Percentiles rank a stretch among this genome's conserved stretches.
Conservation (phyloP, 805 yeast species). For the Barnettozyma siamensis region DNA sequence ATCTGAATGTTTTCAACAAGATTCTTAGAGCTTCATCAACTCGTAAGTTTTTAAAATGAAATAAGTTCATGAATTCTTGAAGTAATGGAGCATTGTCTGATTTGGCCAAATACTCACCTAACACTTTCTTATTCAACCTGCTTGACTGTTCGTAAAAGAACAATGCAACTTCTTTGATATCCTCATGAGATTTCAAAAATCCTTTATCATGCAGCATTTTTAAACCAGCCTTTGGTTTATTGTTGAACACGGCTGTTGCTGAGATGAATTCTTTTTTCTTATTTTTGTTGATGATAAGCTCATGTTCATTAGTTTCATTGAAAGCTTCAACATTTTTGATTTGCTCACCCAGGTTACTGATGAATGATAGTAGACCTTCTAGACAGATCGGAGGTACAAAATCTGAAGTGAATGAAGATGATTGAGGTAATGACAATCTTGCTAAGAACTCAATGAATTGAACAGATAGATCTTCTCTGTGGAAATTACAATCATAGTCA, state of each 20-base stretch:
- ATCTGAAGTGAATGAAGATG: slow-evolving; percentile 72
- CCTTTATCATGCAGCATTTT: slow-evolving; percentile 56
- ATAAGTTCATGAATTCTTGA: slow-evolving; percentile 55
- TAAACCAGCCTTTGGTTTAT: slow-evolving; percentile 73
- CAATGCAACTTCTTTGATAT: slow-evolving; percentile 58
- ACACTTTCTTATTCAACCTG: slow-evolving; percentile 75
- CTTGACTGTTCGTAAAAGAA: slow-evolving; percentile 77
- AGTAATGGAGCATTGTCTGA: slow-evolving; percentile 58
- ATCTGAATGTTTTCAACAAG: slow-evolving; percentile 73
- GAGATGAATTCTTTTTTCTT: slow-evolving; percentile 69
- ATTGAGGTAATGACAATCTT: slow-evolving; percentile 76
- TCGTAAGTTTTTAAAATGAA: slow-evolving; percentile 72
- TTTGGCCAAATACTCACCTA: slow-evolving; percentile 84
- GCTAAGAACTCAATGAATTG: slow-evolving; percentile 66
- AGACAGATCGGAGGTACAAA: slow-evolving; percentile 91
- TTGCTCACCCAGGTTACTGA: slow-evolving; percentile 54
- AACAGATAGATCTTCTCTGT: slow-evolving; percentile 70
- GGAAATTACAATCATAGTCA: slow-evolving; percentile 87
- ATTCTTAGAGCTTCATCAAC: slow-evolving; percentile 92
- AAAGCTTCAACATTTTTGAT: slow-evolving; percentile 23
- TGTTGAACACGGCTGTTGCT: slow-evolving; percentile 72
- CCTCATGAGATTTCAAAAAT: slow-evolving; percentile 48
- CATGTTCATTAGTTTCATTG: slow-evolving; percentile 12
- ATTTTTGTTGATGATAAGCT: slow-evolving; percentile 29
- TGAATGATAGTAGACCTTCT: slow-evolving; percentile 74